phyloP scores from a whole-genome alignment of 2,329 filamentous ascomycete species.

The Alternaria novae-zelandiae region DNA sequence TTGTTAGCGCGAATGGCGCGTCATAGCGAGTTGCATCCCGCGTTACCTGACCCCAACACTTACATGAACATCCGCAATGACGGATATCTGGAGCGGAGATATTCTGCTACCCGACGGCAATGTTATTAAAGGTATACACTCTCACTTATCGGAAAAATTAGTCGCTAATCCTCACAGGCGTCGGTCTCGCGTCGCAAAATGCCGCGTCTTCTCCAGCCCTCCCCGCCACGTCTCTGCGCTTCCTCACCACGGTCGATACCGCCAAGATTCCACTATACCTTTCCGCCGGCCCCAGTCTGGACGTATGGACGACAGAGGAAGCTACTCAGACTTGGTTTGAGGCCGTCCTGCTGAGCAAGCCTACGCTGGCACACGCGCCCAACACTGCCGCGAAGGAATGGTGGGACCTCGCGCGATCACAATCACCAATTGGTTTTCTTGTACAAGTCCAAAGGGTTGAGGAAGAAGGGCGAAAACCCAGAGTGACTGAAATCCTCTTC shows the following conservation, averaged over 20 bases:
- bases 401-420: conserved; percentile 47
- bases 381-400: conserved; percentile 28
- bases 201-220: conserved; percentile 23
- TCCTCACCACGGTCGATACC: conserved; percentile 50
- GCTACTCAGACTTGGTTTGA: conserved; percentile 51
- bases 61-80: conserved; percentile 24
- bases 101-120: conserved; percentile 39
- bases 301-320: conserved; percentile 46
- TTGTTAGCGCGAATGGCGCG: conserved; percentile 19
- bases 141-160: no score
- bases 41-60: background rate
- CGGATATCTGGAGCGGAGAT: conserved; percentile 44
- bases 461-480: conserved; percentile 8
- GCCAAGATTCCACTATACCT: conserved; percentile 51
- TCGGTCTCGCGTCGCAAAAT: conserved; percentile 35
- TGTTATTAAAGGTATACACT: conserved; percentile 28
- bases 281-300: conserved; percentile 44
- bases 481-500: conserved; percentile 54
- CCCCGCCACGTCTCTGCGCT: conserved; percentile 33
- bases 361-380: background rate
- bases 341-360: conserved; percentile 39
- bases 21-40: conserved; percentile 9
- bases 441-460: conserved; percentile 32
- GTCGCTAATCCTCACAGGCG: conserved; percentile 24
- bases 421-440: conserved; percentile 51